Percentiles rank a stretch among this genome's conserved stretches.
Conservation (phyloP, 257 asterid genomes). For the Coffea canephora region DNA sequence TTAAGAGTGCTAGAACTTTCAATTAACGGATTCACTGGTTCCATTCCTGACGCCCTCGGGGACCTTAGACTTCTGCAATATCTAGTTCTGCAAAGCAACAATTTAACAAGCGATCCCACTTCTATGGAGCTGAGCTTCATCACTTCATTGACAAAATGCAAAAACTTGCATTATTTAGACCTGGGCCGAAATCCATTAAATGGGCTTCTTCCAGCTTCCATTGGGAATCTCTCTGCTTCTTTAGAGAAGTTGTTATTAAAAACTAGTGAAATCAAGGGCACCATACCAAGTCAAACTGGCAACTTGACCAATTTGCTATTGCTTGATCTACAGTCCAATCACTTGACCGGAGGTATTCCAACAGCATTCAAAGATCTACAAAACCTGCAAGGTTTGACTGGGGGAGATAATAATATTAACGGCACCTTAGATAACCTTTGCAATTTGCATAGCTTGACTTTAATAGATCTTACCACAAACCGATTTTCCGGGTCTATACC, state of each 20-base stretch:
- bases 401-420: neutral
- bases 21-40: neutral
- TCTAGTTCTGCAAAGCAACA: neutral
- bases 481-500: neutral
- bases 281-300: neutral
- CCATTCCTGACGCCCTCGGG: neutral
- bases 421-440: neutral
- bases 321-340: too few species aligned
- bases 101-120: neutral
- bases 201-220: conserved; percentile 14
- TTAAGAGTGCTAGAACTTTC: neutral
- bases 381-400: conserved; percentile 12
- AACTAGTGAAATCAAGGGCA: neutral
- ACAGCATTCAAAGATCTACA: conserved; percentile 12
- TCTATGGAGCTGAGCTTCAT: neutral
- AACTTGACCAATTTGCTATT: too few species aligned
- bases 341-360: too few species aligned
- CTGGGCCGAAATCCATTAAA: neutral
- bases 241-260: neutral
- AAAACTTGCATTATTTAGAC: too few species aligned
- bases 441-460: neutral
- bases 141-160: neutral
- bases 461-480: neutral
- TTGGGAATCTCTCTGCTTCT: neutral
- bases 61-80: neutral